These are phyloP conservation scores for Pseudognaphalium luteoalbum DNA, from an alignment of 129 eudicot species.

Conservation along the genomic window DNA sequence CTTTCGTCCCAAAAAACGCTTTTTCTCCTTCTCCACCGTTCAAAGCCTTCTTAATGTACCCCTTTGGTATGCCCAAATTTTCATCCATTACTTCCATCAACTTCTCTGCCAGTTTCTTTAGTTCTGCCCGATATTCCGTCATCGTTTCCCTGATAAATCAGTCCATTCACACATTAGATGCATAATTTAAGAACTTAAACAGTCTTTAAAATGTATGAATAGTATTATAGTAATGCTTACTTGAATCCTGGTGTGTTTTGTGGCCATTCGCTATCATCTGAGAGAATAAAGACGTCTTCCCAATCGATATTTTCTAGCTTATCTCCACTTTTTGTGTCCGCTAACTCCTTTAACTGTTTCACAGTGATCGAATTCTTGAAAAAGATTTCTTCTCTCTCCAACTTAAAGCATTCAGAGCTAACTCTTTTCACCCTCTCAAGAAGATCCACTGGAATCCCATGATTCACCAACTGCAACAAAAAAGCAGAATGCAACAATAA, in stretches of 20 bases:
- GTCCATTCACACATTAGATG: background rate
- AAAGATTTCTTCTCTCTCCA: slow-evolving; percentile 66
- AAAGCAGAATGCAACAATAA: background rate
- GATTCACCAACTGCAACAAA: slow-evolving; percentile 48
- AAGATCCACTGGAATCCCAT: slow-evolving; percentile 57
- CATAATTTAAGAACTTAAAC: too few species aligned
- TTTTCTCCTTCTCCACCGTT: slow-evolving; percentile 41
- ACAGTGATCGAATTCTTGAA: slow-evolving; percentile 46
- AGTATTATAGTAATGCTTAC: slow-evolving; percentile 33
- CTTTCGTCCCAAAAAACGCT: slow-evolving; percentile 70
- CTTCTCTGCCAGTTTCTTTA: slow-evolving; percentile 58
- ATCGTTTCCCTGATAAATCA: slow-evolving; percentile 55
- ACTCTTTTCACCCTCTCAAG: slow-evolving; percentile 70
- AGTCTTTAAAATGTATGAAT: too few species aligned
- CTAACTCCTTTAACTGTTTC: slow-evolving; percentile 48
- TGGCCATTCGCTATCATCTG: slow-evolving; percentile 75
- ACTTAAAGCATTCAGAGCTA: slow-evolving; percentile 56
- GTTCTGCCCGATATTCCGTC: slow-evolving; percentile 58
- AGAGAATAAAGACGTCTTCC: slow-evolving; percentile 61
- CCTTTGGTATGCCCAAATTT: slow-evolving; percentile 71
- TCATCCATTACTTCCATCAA: slow-evolving; percentile 82
- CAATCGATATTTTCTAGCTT: slow-evolving; percentile 66
- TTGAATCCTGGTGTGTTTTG: slow-evolving; percentile 51
- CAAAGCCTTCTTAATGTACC: slow-evolving; percentile 66
- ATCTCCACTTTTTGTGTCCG: slow-evolving; percentile 38